Base-by-base conservation (phyloP, 768 basidiomycete species). In the Coprinopsis marcescibilis region DNA sequence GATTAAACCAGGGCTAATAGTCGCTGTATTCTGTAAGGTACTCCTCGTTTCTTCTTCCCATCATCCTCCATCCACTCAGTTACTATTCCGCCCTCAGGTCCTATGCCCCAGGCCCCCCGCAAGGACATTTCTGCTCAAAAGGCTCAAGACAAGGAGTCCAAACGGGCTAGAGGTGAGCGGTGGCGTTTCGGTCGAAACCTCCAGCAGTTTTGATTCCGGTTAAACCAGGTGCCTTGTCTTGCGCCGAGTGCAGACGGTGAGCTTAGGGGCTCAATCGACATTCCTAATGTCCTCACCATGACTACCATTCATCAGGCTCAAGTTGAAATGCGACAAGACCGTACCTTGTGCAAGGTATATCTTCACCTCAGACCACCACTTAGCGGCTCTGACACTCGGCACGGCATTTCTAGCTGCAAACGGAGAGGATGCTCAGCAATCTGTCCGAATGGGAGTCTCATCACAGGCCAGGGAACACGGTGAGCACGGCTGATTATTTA, bases 381-480 rank as follows among this genome's bases (percentile, higher is more conserved):
- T 23, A 25, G 34, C 37, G 20, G 38, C 48, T 49, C 36, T 26
- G 17, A 30, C 8, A 25, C 43, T 43, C 8, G 30, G 30, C 21
- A n/a, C n/a, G n/a, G n/a, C n/a, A n/a, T n/a, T 36, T 26, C 25
- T 48, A 75, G 74, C 43, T 83, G 85, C 60, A 85, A 80, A 58
- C 77, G 85, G 33, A 69, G 85, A 54, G 85, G 85, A 23, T 88
- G 85, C 56, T 77, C 81, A 4, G 80, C 81, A 10, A 88, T 89
- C 45, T 89, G 86, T 63, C 85, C 84, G 2, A 86, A 86, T 55
- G 85, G 83, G 24, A 83, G 81, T 57, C 70, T 88, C 30, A 77
- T 82, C 12, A 87, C 85, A 1, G 85, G 85, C 3, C 83, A 88
- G 57, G 85, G 85, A 15, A 88, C 85, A 32, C 73, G 85, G 84